A percentile compares a stretch with the other conserved stretches of the same genome.
Conservation (phyloP, 768 basidiomycete genomes). For the Zangia roseola region DNA sequence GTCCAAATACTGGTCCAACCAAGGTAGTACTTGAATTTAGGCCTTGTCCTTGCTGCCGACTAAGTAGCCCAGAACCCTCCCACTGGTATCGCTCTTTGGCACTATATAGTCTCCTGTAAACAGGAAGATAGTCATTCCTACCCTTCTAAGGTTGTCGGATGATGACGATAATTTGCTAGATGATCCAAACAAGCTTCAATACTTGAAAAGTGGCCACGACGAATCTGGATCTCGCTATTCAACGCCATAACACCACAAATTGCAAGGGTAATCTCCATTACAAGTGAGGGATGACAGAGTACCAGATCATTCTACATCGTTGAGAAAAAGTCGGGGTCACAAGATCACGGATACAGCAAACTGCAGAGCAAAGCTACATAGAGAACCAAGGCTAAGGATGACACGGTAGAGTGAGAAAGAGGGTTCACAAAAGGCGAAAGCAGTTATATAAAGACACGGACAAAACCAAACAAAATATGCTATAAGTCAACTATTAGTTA, state of each 20-base stretch:
- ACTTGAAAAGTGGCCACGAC: too few species aligned
- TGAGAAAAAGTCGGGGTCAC: conserved; percentile 5
- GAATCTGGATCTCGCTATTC: too few species aligned
- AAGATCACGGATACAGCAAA: conserved; percentile 29
- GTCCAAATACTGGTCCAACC: neutral
- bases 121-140: too few species aligned
- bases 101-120: too few species aligned
- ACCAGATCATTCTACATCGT: conserved; percentile 11
- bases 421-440: neutral
- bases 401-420: neutral
- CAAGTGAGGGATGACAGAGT: conserved; percentile 8
- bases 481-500: conserved; percentile 25
- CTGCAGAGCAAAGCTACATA: conserved; percentile 30
- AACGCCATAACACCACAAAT: too few species aligned
- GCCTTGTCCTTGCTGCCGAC: too few species aligned
- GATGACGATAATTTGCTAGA: too few species aligned
- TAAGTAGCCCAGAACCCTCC: too few species aligned
- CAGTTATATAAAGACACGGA: neutral
- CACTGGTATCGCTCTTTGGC: too few species aligned
- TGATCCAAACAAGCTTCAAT: too few species aligned
- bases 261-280: conserved; percentile 1
- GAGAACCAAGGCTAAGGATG: conserved; percentile 3
- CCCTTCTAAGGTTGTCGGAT: too few species aligned
- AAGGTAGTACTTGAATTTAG: too few species aligned
- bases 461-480: conserved; percentile 19